phyloP scores from a whole-genome alignment of 148 eudicot species.

The Euryodendron excelsum region DNA sequence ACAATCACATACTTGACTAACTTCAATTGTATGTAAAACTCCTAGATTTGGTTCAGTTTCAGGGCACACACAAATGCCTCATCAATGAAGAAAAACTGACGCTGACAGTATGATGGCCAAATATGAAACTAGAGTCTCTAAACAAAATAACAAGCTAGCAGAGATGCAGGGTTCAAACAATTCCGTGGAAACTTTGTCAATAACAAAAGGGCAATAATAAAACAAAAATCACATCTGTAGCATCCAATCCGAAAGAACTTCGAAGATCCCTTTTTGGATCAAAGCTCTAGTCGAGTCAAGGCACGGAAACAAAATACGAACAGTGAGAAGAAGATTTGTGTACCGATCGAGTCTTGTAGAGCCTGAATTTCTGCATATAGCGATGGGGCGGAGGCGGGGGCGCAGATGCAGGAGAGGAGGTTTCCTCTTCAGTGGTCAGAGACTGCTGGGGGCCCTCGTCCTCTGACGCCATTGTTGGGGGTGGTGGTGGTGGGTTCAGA shows the following conservation, averaged over 20 bases:
- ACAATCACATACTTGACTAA: background rate
- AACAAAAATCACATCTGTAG: background rate
- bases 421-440: too few species aligned
- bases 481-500: slow-evolving; percentile 19
- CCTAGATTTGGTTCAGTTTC: background rate
- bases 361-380: slow-evolving; percentile 77
- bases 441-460: slow-evolving; percentile 24
- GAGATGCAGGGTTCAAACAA: background rate
- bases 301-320: background rate
- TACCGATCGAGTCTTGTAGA: slow-evolving; percentile 87
- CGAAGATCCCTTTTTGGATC: slow-evolving; percentile 4
- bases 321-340: background rate
- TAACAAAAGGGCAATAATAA: background rate
- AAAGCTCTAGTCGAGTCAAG: background rate
- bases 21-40: background rate
- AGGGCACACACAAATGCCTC: background rate
- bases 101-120: too few species aligned
- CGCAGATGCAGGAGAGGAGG: slow-evolving; percentile 2
- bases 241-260: background rate
- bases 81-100: too few species aligned
- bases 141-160: background rate
- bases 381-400: slow-evolving; percentile 33
- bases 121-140: too few species aligned
- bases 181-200: background rate
- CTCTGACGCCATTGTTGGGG: slow-evolving; percentile 33